These are phyloP conservation scores for Leishmania lainsoni DNA, from an alignment of 208 protist species.

Conservation along the genomic window DNA sequence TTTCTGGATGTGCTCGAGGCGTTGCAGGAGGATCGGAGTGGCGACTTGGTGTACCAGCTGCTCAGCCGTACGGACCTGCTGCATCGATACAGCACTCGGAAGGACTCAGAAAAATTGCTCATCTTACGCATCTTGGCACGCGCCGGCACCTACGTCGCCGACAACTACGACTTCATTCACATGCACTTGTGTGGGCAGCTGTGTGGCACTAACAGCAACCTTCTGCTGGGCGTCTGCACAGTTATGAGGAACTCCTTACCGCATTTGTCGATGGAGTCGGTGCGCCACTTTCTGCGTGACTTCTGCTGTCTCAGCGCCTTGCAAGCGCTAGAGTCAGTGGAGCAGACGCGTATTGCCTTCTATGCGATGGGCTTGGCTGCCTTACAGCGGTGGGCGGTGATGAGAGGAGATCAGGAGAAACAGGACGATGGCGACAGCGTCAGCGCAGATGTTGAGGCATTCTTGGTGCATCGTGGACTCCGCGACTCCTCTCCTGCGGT, in stretches of 20 bases:
- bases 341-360: constrained; percentile 9
- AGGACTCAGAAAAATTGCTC: constrained; percentile 1
- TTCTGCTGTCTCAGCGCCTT: constrained; percentile 1
- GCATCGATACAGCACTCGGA: neutral
- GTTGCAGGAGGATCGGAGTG: constrained; percentile 4
- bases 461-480: constrained; percentile 32
- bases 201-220: neutral
- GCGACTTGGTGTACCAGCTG: constrained; percentile 1
- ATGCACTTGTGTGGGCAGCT: neutral
- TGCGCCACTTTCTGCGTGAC: constrained; percentile 11
- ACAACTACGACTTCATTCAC: constrained; percentile 13
- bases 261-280: neutral
- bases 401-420: neutral
- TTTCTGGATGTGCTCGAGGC: constrained; percentile 4
- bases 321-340: neutral
- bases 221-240: neutral
- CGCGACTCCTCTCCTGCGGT: constrained; percentile 33
- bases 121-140: constrained; percentile 5
- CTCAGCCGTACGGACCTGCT: constrained; percentile 9
- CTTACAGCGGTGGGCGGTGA: neutral
- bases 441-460: neutral
- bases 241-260: constrained; percentile 3
- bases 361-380: constrained; percentile 10
- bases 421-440: neutral
- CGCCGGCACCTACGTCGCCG: constrained; percentile 9